Conservation (phyloP, 208 protist genomes). For the Trypanosoma grayi region DNA sequence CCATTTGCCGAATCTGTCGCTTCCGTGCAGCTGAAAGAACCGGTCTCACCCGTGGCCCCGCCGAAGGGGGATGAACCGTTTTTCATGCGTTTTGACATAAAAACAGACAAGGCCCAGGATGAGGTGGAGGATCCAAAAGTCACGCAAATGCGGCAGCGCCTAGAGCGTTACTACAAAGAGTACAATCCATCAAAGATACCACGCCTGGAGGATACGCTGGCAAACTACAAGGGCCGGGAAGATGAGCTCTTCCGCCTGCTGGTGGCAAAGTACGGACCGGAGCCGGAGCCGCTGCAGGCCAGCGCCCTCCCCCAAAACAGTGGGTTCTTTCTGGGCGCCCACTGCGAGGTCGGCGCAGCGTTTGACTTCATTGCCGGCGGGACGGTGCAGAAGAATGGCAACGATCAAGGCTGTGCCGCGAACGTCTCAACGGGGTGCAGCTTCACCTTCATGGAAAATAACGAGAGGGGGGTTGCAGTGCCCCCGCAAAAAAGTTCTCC, state of each 20-base stretch:
- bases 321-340: neutral
- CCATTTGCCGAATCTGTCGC: constrained; percentile 4
- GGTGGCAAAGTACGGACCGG: constrained; percentile 38
- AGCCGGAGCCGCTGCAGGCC: constrained; percentile 16
- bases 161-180: constrained; percentile 43
- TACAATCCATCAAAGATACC: constrained; percentile 44
- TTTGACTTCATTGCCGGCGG: constrained; percentile 24
- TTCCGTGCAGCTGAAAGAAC: neutral
- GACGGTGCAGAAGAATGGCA: neutral
- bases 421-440: constrained; percentile 21
- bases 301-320: constrained; percentile 2
- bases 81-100: constrained; percentile 16
- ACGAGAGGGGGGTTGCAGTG: neutral
- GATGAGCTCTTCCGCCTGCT: constrained; percentile 47
- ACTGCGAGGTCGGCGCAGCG: constrained; percentile 4
- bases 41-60: neutral
- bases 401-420: neutral
- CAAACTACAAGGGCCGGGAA: constrained; percentile 30
- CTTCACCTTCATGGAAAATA: constrained; percentile 18
- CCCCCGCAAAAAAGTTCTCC: neutral
- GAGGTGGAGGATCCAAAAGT: constrained; percentile 18
- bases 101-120: neutral
- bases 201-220: constrained; percentile 34
- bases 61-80: constrained; percentile 3
- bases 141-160: constrained; percentile 17